Base-by-base conservation (phyloP, 139 green algal genomes). In the Closterium sp. region DNA sequence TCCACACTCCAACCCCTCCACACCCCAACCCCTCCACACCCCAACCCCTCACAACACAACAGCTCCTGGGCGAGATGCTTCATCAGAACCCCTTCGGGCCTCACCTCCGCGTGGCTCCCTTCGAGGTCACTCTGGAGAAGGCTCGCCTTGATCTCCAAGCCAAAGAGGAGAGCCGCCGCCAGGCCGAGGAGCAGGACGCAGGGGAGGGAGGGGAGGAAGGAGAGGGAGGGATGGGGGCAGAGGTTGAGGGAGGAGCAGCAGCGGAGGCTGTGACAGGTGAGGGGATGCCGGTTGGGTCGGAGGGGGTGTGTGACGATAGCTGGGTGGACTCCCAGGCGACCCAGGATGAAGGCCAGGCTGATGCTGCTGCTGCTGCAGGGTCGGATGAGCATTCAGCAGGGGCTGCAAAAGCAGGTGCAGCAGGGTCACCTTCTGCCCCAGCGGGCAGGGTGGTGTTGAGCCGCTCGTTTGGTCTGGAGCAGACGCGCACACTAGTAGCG, bases 1-100 rank as follows among this genome's bases (percentile, higher is more conserved):
- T 84, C 8, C 3, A 28, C 25, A 55, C 36, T 84, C 69, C 5
- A 7, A 4, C 3, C 8, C 69, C 69, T 12, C 4, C 69, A 84
- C 25, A n/a, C 69, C 3, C n/a, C 31, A n/a, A n/a, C 30, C 31
- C 30, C 30, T 32, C 83, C 30, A 34, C 83, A 32, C 30, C n/a
- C 30, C 30, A 86, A 34, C 83, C 8, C 30, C n/a, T 91, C 4
- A 10, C 23, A 31, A 69, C 4, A 10, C 23, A 31, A 69, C 90
- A 93, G 90, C 86, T 89, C 55, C 21, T 33, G 88, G 76, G 66
- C 33, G n/a, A 34, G 21, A 90, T 99, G 90, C 91, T 98, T 87
- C 69, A 95, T 35, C 93, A 95, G 90, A 97, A 98, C 92, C 95
- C 96, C 33, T 98, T 98, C 91, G 95, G 94, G 21, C 94, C 92